Evolutionary conservation across 164 flowering plant genomes (phyloP), one percentile per base, ranked within the genome.

Genomic region (Hamamelis virginiana): DNA sequence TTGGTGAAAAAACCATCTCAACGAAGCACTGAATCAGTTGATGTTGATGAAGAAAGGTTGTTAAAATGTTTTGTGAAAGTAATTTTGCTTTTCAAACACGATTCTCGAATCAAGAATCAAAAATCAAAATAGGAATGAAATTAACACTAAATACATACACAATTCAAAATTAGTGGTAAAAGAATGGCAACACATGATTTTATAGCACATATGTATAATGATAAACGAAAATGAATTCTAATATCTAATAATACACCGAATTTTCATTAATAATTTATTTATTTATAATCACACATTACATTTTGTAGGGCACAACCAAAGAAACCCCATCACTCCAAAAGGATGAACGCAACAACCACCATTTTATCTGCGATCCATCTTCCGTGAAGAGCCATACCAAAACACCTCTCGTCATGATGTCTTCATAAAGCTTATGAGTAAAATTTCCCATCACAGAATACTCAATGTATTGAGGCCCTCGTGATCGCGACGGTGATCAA

Each of bases 231-330:
- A 23, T 63, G 41, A 57, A 57, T 71, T 59, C 59, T 23, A 15
- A 38, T 66, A 63, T 59, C 59, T 41, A 21, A 25, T 41, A 21
- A 25, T 61, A 53, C 62, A 53, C 45, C 71, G 51, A 55, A 66
- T 72, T 72, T 55, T 25, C 61, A 50, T 47, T 64, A 55, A 44
- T 25, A 25, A 27, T 57, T 70, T 50, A 33, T 57, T 70, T 50
- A 33, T 60, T 66, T 65, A 47, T 70, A 55, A 59, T 72, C 76
- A 68, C 76, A 63, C 16, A 12, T 33, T 16, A 67, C 55, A 46
- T 51, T 58, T 59, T 33, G 48, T 15, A 27, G 59, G 66, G 59
- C 64, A 62, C 50, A 62, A 53, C 58, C 64, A 47, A 59, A 44
- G 18, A 62, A 63, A 14, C 48, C 22, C 57, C 43, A 8, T 14